Conservation (phyloP, 495 filamentous ascomycete genomes). For the Immersiella caudata region DNA sequence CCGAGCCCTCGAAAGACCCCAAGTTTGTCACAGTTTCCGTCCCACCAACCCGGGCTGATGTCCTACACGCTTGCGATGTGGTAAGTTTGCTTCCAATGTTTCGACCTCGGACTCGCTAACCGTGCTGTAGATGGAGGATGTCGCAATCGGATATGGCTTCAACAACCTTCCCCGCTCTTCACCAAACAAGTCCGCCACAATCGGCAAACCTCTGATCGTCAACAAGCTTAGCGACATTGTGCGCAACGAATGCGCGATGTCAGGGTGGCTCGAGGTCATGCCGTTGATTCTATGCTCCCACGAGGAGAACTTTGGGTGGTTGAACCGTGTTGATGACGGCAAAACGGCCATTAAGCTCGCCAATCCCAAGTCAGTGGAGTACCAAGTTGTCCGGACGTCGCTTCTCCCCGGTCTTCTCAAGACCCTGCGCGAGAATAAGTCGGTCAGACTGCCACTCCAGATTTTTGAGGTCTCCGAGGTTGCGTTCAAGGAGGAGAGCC, state of each 20-base stretch:
- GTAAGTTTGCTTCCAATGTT: conserved; percentile 24
- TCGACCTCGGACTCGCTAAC: neutral
- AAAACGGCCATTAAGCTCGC: conserved; percentile 82
- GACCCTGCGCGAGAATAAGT: conserved; percentile 93
- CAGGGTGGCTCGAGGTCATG: conserved; percentile 95
- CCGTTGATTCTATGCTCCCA: conserved; percentile 96
- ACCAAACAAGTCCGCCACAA: conserved; percentile 78
- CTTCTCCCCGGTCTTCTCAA: conserved; percentile 91
- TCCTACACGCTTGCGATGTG: conserved; percentile 94
- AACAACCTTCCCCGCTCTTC: conserved; percentile 86
- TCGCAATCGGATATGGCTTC: conserved; percentile 94
- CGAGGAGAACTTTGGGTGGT: conserved; percentile 97
- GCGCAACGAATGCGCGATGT: conserved; percentile 86
- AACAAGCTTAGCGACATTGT: conserved; percentile 96
- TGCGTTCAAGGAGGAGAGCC: conserved; percentile 76
- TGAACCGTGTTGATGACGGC: conserved; percentile 90
- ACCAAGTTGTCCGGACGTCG: conserved; percentile 92
- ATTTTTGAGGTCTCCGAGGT: conserved; percentile 94
- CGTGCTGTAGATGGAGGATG: conserved; percentile 77
- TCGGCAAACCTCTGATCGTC: conserved; percentile 83
- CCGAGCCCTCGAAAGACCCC: conserved; percentile 68
- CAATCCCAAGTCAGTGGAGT: conserved; percentile 95
- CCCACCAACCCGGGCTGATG: conserved; percentile 87
- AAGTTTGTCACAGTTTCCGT: conserved; percentile 77
- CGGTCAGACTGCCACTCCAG: conserved; percentile 84